A percentile compares a stretch with the other conserved stretches of the same genome.
phyloP scores from a whole-genome alignment of 2,329 filamentous ascomycete genomes.

The Leptographium flavum region DNA sequence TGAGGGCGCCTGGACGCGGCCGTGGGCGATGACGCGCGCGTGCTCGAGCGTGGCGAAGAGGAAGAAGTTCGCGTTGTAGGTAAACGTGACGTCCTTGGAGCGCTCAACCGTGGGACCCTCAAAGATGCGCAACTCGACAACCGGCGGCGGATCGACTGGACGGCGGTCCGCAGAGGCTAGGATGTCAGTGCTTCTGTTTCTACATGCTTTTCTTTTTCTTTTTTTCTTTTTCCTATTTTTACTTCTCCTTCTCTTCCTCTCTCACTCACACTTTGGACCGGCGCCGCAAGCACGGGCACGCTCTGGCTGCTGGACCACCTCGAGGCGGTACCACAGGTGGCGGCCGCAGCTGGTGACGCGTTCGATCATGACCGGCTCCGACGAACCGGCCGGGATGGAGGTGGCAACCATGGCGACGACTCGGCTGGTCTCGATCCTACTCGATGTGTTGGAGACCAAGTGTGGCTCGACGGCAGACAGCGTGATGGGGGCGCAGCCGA shows the following conservation, averaged over 20 bases:
- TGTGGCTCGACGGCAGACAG: too few species aligned
- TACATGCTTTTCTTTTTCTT: background rate
- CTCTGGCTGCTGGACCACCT: slow-evolving; percentile 86
- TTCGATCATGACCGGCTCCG: slow-evolving; percentile 17
- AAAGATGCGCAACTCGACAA: slow-evolving; percentile 78
- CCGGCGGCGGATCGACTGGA: slow-evolving; percentile 85
- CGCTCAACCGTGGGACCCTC: slow-evolving; percentile 51
- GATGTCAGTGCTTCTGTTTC: background rate
- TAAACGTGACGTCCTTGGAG: slow-evolving; percentile 65
- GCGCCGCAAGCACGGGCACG: slow-evolving; percentile 89
- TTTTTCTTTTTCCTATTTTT: too few species aligned
- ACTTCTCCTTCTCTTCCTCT: background rate
- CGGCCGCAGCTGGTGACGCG: slow-evolving; percentile 61
- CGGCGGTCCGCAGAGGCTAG: slow-evolving; percentile 73
- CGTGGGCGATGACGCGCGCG: slow-evolving; percentile 68
- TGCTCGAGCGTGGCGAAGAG: slow-evolving; percentile 85
- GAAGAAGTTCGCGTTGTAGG: slow-evolving; percentile 95
- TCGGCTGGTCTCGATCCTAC: too few species aligned
- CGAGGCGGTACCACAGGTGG: slow-evolving; percentile 65
- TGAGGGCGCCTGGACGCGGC: slow-evolving; percentile 54
- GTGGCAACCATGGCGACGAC: slow-evolving; percentile 8
- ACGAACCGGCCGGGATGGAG: slow-evolving; percentile 11
- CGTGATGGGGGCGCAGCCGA: too few species aligned
- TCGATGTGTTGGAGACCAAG: too few species aligned
- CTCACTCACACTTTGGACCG: slow-evolving; percentile 75